Evolutionary conservation across 2,329 filamentous ascomycete genomes (phyloP), one percentile per base, ranked within the genome.

Genomic region (Phaeosphaeriaceae sp.): DNA sequence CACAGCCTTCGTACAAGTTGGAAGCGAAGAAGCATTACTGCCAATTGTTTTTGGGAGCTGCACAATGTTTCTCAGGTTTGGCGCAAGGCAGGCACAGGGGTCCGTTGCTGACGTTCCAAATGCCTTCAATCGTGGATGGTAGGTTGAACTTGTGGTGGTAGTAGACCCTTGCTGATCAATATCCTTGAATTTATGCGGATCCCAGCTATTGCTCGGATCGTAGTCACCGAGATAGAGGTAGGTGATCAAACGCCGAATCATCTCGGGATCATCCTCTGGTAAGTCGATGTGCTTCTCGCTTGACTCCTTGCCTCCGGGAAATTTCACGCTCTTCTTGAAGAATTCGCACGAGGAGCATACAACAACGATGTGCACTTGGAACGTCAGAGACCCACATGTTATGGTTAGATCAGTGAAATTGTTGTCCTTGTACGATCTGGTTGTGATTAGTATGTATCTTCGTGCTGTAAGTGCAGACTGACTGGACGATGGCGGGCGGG

Each of bases 211-310:
- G n/a, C 40, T 54, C n/a, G 66, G 62, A 15, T 65, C 62, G 19
- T 69, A 71, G 40, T 68, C 63, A n/a, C 51, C 58, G 9, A 60
- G 15, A 42, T 71, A 71, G 25, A 67, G 45, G 42, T 61, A 69
- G 3, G 60, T n/a, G 10, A 70, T 51, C 27, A 70, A 49, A 19
- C 64, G 61, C 24, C 61, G 54, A 25, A 66, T 59, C 51, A 66
- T 69, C 7, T 63, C 57, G 4, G 67, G 67, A 7, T 69, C 62
- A 20, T 67, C 65, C 17, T 65, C 58, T 3, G 56, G 58, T 27
- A 69, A 52, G 24, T 63, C n/a, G 22, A 69, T 63, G 3, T 47
- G 21, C 25, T 48, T 50, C 5, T 62, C 55, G 7, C 59, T 44
- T 1, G 55, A 48, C 48, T 69, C 66, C 59, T 68, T 52, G 1